Evolutionary conservation across 768 basidiomycete species (phyloP).

Genomic region (Leccinum olivaceopallidum): DNA sequence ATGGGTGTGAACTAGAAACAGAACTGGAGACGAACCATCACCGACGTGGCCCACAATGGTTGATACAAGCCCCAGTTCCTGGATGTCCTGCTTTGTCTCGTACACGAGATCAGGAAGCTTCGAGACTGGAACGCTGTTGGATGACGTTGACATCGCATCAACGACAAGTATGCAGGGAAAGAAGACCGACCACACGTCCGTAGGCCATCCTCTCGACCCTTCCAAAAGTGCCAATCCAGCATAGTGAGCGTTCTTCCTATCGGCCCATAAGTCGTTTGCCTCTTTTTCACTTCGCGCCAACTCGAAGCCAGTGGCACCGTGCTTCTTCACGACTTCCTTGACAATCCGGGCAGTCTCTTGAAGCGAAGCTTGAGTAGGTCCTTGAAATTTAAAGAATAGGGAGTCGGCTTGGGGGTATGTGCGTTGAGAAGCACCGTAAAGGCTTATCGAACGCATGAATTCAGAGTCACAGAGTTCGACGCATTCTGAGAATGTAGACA

Average conservation of each 20-base stretch:
- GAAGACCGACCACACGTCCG: conserved; percentile 70
- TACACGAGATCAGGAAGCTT: conserved; percentile 63
- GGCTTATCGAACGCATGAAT: conserved; percentile 65
- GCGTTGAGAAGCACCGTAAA: conserved; percentile 50
- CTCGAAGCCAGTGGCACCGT: conserved; percentile 68
- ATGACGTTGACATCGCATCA: background rate
- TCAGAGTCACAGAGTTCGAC: conserved; percentile 78
- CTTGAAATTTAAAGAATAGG: conserved; percentile 89
- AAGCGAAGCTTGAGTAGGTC: conserved; percentile 58
- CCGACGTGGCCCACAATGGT: conserved; percentile 77
- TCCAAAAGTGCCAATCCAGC: conserved; percentile 58
- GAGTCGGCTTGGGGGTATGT: conserved; percentile 66
- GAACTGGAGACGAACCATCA: conserved; percentile 51
- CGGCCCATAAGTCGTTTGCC: conserved; percentile 71
- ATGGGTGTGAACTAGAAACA: conserved; percentile 12
- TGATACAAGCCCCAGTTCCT: conserved; percentile 52
- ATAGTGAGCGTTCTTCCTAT: conserved; percentile 70
- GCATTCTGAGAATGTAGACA: conserved; percentile 54
- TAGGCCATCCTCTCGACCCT: conserved; percentile 62
- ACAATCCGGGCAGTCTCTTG: conserved; percentile 61
- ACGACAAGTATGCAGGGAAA: background rate
- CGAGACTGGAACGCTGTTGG: conserved; percentile 60
- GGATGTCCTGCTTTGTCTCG: conserved; percentile 73
- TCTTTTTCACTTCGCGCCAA: conserved; percentile 65
- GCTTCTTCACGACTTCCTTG: conserved; percentile 54